A percentile compares a stretch with the other conserved stretches of the same genome.
These are phyloP conservation scores for Termitomyces sp. DNA, from an alignment of 1,284 basidiomycete species.

Conservation along the genomic window DNA sequence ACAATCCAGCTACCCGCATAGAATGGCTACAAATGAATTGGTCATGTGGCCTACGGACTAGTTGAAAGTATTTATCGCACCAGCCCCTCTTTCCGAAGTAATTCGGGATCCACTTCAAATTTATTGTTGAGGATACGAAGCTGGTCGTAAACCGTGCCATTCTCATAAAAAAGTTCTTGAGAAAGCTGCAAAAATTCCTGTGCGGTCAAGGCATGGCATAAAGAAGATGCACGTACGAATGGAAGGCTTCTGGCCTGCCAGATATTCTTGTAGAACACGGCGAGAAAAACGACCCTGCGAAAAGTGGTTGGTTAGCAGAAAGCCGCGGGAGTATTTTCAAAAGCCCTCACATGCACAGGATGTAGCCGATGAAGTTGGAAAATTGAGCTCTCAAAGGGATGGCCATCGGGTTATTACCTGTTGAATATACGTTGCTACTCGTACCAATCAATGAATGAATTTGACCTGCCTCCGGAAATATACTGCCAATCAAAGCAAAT, in stretches of 20 bases:
- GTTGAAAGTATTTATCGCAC: constrained; percentile 14
- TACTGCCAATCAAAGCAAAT: constrained; percentile 58
- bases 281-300: constrained; percentile 36
- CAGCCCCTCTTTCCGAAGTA: constrained; percentile 40
- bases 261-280: constrained; percentile 39
- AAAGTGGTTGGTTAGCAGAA: neutral
- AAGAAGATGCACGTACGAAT: constrained; percentile 31
- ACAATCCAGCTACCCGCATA: constrained; percentile 38
- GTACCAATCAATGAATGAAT: neutral
- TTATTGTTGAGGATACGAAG: constrained; percentile 42
- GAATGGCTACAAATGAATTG: constrained; percentile 27
- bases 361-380: constrained; percentile 37
- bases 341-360: constrained; percentile 38
- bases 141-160: constrained; percentile 45
- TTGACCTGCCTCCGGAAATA: constrained; percentile 32
- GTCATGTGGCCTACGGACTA: neutral
- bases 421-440: constrained; percentile 9
- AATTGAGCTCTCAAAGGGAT: constrained; percentile 41
- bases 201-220: neutral
- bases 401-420: constrained; percentile 35
- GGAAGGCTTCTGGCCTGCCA: constrained; percentile 46
- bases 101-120: constrained; percentile 39
- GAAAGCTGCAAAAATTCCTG: constrained; percentile 27
- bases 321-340: neutral
- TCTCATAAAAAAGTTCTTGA: constrained; percentile 47